Percentiles rank a stretch among this genome's conserved stretches.
Conservation (phyloP, 257 asterid genomes). For the Przewalskia tangutica region DNA sequence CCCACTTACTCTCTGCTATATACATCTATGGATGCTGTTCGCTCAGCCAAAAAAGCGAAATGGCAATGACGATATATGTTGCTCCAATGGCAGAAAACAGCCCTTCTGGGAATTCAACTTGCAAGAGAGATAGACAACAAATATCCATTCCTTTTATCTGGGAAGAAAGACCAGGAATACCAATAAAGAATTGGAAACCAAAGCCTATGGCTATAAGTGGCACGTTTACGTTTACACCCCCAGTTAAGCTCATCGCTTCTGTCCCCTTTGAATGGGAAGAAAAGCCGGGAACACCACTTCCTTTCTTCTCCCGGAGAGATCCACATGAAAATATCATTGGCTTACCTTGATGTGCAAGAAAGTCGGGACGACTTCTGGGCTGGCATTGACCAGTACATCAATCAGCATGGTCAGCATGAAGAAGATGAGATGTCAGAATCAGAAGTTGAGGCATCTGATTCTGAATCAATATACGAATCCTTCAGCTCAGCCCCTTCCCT, state of each 20-base stretch:
- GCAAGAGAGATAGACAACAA: slow-evolving; percentile 43
- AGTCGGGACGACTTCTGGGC: slow-evolving; percentile 15
- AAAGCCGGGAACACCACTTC: slow-evolving; percentile 78
- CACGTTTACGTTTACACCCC: slow-evolving; percentile 15
- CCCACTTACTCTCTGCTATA: slow-evolving; percentile 29
- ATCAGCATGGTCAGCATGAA: slow-evolving; percentile 6
- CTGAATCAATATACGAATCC: slow-evolving; percentile 29
- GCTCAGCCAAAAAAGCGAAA: not conserved
- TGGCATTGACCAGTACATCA: slow-evolving; percentile 1
- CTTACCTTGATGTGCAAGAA: slow-evolving; percentile 13
- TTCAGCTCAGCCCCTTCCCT: slow-evolving; percentile 49
- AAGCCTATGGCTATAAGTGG: not conserved
- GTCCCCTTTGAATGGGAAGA: slow-evolving; percentile 88
- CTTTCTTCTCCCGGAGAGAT: slow-evolving; percentile 11
- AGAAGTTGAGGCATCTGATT: slow-evolving; percentile 35
- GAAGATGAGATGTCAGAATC: slow-evolving; percentile 28
- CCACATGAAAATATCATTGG: slow-evolving; percentile 10
- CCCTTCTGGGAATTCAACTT: slow-evolving; percentile 23
- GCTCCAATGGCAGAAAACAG: slow-evolving; percentile 39
- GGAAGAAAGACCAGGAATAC: slow-evolving; percentile 77
- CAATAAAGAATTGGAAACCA: slow-evolving; percentile 77
- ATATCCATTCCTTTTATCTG: slow-evolving; percentile 78
- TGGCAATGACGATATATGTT: slow-evolving; percentile 10
- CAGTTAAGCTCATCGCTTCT: slow-evolving; percentile 54
- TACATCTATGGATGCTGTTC: not conserved